Evolutionary conservation across 1,139 yeast genomes (phyloP), one percentile per base, ranked within the genome.

Genomic region (Casaregolazyma suthepensis): DNA sequence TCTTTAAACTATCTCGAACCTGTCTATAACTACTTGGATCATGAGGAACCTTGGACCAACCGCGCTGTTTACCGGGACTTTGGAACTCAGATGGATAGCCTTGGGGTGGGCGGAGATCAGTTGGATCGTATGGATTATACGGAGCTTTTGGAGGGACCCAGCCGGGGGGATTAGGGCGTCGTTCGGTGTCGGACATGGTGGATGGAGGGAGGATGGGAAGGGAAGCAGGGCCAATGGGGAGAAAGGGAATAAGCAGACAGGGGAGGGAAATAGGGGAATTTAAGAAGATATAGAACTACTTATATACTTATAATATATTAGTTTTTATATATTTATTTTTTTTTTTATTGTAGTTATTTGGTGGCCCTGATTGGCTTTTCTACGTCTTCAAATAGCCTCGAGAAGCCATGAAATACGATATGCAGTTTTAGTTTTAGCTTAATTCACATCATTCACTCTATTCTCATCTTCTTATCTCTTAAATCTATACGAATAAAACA

Each of bases 91-190:
- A 83, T 0, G 96, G 96, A 60, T 87, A 87, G 1, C 96, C 95
- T 65, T 82, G 83, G 0, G 95, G 80, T 0, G 96, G 96, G 51
- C 96, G 74, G 42, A 74, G 67, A 66, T 87, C 96, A 0, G 80
- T 71, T 0, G 93, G 87, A 65, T 87, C 96, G 64, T 83, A 87
- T 2, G 96, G 96, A 61, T 87, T 87, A 66, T 87, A 88, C 0
- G 93, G 93, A 1, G 91, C 93, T 58, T 78, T 80, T 3, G 95
- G 95, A 1, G 84, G 87, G 0, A 78, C 78, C 95, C 95, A 87
- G 0, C 93, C 93, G 17, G 80, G 80, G 1, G 95, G 94, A 62
- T 87, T 84, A 2, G 94, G 88, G 56, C 90, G 73, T 73, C 94
- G 75, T 45, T 78, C 57, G 57, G 35, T 52, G 19, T 51, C 49